A percentile compares a stretch with the other conserved stretches of the same genome.
Conservation (phyloP, 2,329 filamentous ascomycete genomes). For the Beauveria sp. region DNA sequence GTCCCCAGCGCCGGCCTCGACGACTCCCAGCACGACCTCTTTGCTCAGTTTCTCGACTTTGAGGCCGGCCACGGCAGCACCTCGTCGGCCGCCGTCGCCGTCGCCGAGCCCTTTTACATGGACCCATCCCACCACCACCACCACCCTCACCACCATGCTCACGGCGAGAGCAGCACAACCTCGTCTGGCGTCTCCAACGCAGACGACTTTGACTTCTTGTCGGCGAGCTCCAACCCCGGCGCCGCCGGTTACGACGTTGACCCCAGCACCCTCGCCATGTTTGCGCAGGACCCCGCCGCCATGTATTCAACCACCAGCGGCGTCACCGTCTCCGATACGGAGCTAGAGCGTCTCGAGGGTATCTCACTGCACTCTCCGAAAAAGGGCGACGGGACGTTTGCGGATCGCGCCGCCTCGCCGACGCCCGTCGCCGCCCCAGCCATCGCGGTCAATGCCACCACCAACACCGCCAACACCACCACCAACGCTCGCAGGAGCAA, state of each 20-base stretch:
- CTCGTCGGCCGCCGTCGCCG: constrained; percentile 14
- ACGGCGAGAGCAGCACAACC: constrained; percentile 22
- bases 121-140: constrained; percentile 10
- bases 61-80: constrained; percentile 20
- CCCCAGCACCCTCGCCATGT: constrained; percentile 21
- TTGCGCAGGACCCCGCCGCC: constrained; percentile 1
- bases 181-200: constrained; percentile 29
- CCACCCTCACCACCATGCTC: not conserved
- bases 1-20: constrained; percentile 17
- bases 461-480: not conserved
- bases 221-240: constrained; percentile 25
- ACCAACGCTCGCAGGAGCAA: constrained; percentile 27
- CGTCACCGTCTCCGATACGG: constrained; percentile 36
- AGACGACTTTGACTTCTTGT: constrained; percentile 30
- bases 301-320: not conserved
- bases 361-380: constrained; percentile 36
- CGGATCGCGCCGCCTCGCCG: constrained; percentile 19
- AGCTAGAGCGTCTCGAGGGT: constrained; percentile 39
- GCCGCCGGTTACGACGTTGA: constrained; percentile 24
- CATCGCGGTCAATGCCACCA: constrained; percentile 15
- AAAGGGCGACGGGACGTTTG: constrained; percentile 16
- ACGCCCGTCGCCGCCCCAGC: constrained; percentile 13
- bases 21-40: constrained; percentile 26
- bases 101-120: constrained; percentile 22
- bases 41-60: constrained; percentile 31